phyloP scores from a whole-genome alignment of 2,329 filamentous ascomycete genomes.

The Aurifilum marmelostoma region DNA sequence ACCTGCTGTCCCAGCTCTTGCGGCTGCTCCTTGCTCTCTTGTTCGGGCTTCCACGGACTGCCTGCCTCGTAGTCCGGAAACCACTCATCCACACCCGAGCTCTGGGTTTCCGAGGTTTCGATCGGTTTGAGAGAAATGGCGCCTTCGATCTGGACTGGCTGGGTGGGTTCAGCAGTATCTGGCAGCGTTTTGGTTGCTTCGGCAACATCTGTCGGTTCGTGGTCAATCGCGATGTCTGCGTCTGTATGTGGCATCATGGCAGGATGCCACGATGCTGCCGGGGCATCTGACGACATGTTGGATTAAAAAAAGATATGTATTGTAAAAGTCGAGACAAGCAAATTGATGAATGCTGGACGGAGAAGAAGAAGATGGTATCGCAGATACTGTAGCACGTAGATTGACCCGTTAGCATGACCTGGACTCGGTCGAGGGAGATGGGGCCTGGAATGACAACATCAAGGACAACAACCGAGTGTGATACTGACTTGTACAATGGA shows the following conservation, averaged over 20 bases:
- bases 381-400: conserved; percentile 19
- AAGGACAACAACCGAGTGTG: neutral
- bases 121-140: neutral
- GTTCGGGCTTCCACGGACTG: conserved; percentile 32
- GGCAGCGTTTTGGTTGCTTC: conserved; percentile 15
- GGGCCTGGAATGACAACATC: conserved; percentile 13
- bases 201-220: conserved; percentile 15
- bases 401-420: conserved; percentile 8
- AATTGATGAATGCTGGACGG: conserved; percentile 23
- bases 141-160: neutral
- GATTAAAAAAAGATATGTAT: conserved; percentile 27
- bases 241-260: conserved; percentile 53
- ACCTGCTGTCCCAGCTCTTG: conserved; percentile 2
- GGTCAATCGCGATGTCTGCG: conserved; percentile 28
- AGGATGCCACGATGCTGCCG: conserved; percentile 53
- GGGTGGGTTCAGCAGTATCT: neutral
- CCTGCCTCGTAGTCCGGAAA: conserved; percentile 38
- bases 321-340: conserved; percentile 26
- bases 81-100: conserved; percentile 35
- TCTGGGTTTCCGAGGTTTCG: conserved; percentile 26
- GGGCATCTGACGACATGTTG: conserved; percentile 48
- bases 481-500: conserved; percentile 28
- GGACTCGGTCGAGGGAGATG: neutral
- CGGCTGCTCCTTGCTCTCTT: conserved; percentile 21
- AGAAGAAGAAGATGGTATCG: conserved; percentile 20